Evolutionary conservation across 352 stramenopile genomes (phyloP).

Genomic region (Globisporangium takayamanum): DNA sequence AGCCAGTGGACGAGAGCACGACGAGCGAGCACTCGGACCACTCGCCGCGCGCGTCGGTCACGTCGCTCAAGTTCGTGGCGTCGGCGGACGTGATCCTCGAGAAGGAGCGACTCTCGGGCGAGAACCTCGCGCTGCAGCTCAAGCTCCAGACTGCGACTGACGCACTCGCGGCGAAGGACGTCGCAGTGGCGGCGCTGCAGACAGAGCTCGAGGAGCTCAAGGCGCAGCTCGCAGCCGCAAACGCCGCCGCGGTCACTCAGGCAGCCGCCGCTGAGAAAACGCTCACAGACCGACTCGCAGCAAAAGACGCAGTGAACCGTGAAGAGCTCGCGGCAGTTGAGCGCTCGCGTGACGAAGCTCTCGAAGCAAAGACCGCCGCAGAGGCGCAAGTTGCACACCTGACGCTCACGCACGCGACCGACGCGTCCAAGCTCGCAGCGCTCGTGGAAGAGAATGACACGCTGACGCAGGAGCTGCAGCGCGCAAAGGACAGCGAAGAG

Average conservation of each 20-base stretch:
- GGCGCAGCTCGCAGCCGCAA: conserved; percentile 26
- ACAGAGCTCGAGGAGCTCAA: conserved; percentile 20
- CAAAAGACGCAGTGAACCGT: conserved; percentile 13
- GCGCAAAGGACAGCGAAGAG: conserved; percentile 63
- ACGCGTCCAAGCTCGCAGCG: background rate
- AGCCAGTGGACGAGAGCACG: conserved; percentile 10
- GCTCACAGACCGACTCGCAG: conserved; percentile 18
- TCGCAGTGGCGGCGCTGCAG: conserved; percentile 17
- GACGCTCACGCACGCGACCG: background rate
- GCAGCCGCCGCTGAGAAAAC: conserved; percentile 16
- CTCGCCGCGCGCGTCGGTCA: conserved; percentile 6
- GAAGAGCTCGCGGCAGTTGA: conserved; percentile 4
- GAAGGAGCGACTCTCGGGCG: conserved; percentile 31
- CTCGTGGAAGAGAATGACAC: conserved; percentile 25
- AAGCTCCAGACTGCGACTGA: conserved; percentile 26
- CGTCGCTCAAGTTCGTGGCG: conserved; percentile 7
- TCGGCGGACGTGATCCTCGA: conserved; percentile 28
- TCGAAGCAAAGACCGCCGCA: conserved; percentile 1
- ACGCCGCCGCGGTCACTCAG: conserved; percentile 24
- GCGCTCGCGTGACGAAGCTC: background rate
- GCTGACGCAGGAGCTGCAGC: conserved; percentile 34
- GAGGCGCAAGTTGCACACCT: conserved; percentile 2
- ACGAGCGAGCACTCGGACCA: conserved; percentile 9
- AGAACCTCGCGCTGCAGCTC: conserved; percentile 32
- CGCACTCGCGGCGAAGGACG: conserved; percentile 25